Conservation (phyloP, 257 asterid species). For the Gardenia jasminoides region DNA sequence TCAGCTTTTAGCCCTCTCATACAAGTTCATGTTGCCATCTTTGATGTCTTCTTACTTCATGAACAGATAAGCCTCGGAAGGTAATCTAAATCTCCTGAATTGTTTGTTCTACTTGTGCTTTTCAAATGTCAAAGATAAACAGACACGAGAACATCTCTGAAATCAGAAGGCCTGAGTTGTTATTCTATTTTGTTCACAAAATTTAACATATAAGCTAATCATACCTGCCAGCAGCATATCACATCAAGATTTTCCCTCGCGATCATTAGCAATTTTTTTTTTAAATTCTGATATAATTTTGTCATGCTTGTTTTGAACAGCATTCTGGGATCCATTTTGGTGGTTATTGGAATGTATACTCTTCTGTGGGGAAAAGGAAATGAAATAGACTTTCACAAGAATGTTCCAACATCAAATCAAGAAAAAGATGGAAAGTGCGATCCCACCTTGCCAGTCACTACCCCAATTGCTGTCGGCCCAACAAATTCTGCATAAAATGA, state of each 20-base stretch:
- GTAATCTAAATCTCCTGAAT: slow-evolving; percentile 21
- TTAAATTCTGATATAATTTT: too few species aligned
- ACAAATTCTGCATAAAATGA: background rate
- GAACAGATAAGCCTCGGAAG: slow-evolving; percentile 69
- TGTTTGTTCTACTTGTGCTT: background rate
- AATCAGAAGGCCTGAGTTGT: background rate
- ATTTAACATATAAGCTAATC: too few species aligned
- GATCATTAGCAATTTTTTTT: background rate
- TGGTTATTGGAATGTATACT: slow-evolving; percentile 57
- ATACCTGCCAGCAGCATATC: background rate
- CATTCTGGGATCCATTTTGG: slow-evolving; percentile 63
- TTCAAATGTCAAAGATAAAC: too few species aligned
- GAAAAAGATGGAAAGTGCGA: slow-evolving; percentile 21
- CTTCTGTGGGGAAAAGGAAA: slow-evolving; percentile 81
- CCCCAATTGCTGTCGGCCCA: slow-evolving; percentile 15
- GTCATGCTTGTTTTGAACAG: slow-evolving; percentile 30
- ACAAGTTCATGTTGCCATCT: slow-evolving; percentile 61
- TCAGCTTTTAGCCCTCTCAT: slow-evolving; percentile 75
- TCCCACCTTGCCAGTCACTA: slow-evolving; percentile 16
- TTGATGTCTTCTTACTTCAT: slow-evolving; percentile 58
- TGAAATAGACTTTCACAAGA: slow-evolving; percentile 33
- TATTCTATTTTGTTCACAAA: too few species aligned
- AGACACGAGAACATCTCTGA: too few species aligned
- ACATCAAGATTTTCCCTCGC: background rate
- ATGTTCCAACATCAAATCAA: background rate